Evolutionary conservation across 257 asterid species (phyloP).

Genomic region (Solanum peruvianum): DNA sequence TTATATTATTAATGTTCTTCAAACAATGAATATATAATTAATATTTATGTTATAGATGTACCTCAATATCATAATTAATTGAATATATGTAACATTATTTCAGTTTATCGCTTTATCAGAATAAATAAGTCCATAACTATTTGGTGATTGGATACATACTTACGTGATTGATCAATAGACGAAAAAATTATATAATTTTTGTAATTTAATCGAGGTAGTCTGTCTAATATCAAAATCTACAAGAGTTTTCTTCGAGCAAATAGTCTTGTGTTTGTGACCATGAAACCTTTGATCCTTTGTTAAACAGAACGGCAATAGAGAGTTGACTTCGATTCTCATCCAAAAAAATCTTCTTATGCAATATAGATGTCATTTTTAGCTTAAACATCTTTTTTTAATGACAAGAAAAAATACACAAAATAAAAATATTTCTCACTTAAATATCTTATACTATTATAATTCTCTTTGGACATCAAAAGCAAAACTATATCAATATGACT

Average conservation of each 20-base stretch:
- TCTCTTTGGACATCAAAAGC: neutral
- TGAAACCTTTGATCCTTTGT: neutral
- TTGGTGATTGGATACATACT: neutral
- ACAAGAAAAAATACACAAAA: no score
- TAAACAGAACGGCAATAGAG: neutral
- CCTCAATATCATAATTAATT: neutral
- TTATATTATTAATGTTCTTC: neutral
- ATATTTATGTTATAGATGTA: neutral
- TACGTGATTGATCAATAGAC: no score
- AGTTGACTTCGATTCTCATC: neutral
- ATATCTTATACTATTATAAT: neutral
- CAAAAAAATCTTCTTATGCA: neutral
- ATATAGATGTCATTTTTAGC: neutral
- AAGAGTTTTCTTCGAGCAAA: neutral
- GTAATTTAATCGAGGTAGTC: accelerated
- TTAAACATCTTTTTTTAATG: neutral
- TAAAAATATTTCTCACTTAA: neutral
- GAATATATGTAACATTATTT: neutral
- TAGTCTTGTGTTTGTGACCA: neutral
- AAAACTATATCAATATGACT: neutral
- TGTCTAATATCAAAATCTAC: neutral
- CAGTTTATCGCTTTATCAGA: no score
- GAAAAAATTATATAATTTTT: neutral
- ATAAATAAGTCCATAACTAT: no score
- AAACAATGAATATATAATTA: neutral